phyloP scores from a whole-genome alignment of 176 grass and related monocot genomes.

The Oryza brachyantha region DNA sequence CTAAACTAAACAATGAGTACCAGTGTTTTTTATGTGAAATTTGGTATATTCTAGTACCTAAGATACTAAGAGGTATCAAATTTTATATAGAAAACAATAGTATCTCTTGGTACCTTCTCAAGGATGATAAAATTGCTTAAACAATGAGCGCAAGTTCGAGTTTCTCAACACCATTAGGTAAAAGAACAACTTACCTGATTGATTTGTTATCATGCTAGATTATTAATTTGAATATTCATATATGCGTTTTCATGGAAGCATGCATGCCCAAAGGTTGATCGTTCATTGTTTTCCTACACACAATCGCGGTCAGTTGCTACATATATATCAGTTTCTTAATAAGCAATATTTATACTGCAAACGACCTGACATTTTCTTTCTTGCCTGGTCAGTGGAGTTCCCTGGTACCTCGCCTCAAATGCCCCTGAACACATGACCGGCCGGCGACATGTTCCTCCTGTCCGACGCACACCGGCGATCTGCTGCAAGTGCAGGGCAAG shows the following conservation, averaged over 20 bases:
- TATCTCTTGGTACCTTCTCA: no score
- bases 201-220: background rate
- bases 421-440: conserved; percentile 18
- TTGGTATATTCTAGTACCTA: no score
- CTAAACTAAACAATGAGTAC: no score
- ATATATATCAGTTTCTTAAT: background rate
- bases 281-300: no score
- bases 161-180: conserved; percentile 17
- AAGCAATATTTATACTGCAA: background rate
- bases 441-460: background rate
- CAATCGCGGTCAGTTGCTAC: background rate
- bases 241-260: background rate
- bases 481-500: conserved; percentile 18
- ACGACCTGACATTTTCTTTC: background rate
- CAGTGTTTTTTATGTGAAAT: no score
- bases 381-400: background rate
- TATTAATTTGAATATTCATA: background rate
- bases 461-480: background rate
- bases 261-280: background rate
- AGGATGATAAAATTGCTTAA: background rate
- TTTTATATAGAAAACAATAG: no score
- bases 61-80: no score
- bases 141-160: background rate
- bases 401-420: conserved; percentile 1
- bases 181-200: background rate